Percentiles rank a stretch among this genome's conserved stretches.
These are phyloP conservation scores for Saccharomyces pastorianus DNA, from an alignment of 1,139 yeast genomes.

Conservation along the genomic window DNA sequence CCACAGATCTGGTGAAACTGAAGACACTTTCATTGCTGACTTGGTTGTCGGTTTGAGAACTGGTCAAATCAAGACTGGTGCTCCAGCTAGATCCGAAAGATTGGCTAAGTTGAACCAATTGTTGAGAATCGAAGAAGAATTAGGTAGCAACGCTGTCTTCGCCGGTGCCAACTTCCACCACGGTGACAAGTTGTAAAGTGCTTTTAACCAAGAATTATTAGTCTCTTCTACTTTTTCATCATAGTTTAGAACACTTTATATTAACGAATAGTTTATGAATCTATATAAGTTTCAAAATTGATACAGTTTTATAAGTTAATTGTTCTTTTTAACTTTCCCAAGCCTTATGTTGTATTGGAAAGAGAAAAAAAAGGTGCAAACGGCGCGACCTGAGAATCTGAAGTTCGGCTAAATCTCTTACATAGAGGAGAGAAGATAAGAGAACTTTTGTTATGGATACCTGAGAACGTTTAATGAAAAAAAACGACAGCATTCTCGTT, in stretches of 20 bases:
- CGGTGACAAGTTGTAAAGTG: slow-evolving; percentile 31
- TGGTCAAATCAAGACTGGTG: slow-evolving; percentile 98
- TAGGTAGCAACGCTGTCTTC: slow-evolving; percentile 89
- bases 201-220: slow-evolving; percentile 2
- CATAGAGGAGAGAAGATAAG: too few relatives aligned
- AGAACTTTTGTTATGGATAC: too few relatives aligned
- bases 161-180: slow-evolving; percentile 84
- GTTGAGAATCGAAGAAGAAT: slow-evolving; percentile 94
- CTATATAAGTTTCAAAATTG: slow-evolving; percentile 19
- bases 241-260: slow-evolving; percentile 8
- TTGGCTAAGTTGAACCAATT: slow-evolving; percentile 95
- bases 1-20: slow-evolving; percentile 98
- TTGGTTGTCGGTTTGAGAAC: slow-evolving; percentile 92
- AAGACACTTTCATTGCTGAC: slow-evolving; percentile 96
- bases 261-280: slow-evolving; percentile 22
- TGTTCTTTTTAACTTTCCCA: too few relatives aligned
- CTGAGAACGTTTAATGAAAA: neutral
- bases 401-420: too few relatives aligned
- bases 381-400: neutral
- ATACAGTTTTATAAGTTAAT: slow-evolving; percentile 10
- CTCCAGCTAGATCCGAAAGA: slow-evolving; percentile 99
- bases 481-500: neutral
- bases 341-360: neutral
- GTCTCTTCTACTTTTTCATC: slow-evolving; percentile 3
- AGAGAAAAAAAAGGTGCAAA: neutral